Conservation (phyloP, 2,329 filamentous ascomycete species). For the Falciphora oryzae region DNA sequence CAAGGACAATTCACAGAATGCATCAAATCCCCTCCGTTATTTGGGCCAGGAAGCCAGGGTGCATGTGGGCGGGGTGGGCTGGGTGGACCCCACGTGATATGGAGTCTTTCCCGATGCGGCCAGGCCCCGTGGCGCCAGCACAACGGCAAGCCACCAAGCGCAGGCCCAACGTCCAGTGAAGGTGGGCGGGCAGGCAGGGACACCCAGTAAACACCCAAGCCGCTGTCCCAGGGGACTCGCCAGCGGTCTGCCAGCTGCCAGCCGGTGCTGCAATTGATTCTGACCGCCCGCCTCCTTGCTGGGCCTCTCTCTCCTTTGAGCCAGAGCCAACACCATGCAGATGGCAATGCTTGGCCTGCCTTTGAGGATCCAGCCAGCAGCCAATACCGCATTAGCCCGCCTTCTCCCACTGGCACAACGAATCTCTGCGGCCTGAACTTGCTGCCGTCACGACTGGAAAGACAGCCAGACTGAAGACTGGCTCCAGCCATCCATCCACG, state of each 20-base stretch:
- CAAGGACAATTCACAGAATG: not conserved
- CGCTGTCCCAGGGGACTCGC: not conserved
- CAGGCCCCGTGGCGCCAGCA: no score
- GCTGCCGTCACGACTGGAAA: no score
- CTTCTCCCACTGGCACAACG: not conserved
- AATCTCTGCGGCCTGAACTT: not conserved
- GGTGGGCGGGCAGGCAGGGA: no score
- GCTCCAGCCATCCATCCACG: no score
- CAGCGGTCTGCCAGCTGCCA: not conserved
- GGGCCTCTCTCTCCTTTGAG: not conserved
- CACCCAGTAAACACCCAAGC: no score
- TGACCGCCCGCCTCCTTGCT: not conserved
- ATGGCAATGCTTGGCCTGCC: not conserved
- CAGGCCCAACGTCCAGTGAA: no score
- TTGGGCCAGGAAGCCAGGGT: no score
- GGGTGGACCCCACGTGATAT: not conserved
- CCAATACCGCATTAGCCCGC: not conserved
- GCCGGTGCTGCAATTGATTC: no score
- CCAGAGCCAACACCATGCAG: not conserved
- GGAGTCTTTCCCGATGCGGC: not conserved
- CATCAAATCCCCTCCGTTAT: no score
- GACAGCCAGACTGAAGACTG: no score
- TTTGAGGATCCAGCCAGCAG: slow-evolving; percentile 1
- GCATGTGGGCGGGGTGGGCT: no score
- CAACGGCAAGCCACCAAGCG: not conserved